Evolutionary conservation across 176 grass and related monocot genomes (phyloP).

Genomic region (Paspalum vaginatum): DNA sequence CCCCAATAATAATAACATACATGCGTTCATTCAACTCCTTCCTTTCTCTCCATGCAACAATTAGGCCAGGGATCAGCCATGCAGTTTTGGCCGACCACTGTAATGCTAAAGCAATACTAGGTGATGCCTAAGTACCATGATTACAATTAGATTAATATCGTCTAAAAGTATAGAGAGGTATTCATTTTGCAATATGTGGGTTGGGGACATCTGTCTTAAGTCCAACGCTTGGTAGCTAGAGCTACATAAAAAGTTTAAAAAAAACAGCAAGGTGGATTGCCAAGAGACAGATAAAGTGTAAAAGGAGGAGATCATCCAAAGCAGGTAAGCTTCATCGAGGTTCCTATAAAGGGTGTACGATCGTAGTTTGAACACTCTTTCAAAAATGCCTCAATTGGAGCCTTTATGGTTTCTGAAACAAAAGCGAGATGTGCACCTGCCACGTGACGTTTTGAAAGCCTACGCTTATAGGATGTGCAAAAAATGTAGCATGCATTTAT

Average conservation of each 20-base stretch:
- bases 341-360: background rate
- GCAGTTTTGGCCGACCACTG: background rate
- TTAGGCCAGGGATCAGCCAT: background rate
- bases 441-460: background rate
- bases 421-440: background rate
- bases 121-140: background rate
- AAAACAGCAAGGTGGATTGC: background rate
- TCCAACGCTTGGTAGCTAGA: background rate
- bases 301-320: background rate
- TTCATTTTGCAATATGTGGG: background rate
- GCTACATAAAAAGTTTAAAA: background rate
- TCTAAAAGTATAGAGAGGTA: background rate
- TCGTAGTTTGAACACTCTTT: background rate
- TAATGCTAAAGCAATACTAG: background rate
- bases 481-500: constrained; percentile 5
- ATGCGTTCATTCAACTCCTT: background rate
- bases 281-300: background rate
- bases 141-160: constrained; percentile 8
- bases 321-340: background rate
- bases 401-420: background rate
- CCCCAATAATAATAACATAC: background rate
- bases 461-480: background rate
- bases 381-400: background rate
- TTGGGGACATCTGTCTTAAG: background rate
- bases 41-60: background rate